Base-by-base conservation (phyloP, 306 rosid genomes). In the apple (Malus domestica) region DNA sequence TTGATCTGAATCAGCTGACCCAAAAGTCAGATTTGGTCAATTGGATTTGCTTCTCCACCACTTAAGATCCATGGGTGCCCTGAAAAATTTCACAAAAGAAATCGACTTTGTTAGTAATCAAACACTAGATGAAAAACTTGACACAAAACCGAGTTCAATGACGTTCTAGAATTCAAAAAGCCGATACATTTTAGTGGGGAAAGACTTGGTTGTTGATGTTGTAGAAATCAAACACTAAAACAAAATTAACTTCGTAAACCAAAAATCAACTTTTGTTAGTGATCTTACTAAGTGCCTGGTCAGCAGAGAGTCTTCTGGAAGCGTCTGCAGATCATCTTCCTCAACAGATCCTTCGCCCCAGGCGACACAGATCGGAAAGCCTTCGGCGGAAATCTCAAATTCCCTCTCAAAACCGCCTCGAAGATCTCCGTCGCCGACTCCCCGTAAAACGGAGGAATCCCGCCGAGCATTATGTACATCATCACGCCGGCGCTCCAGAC, bases 51-150 rank as follows among this genome's bases (percentile, higher is more conserved):
- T 66, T 79, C 89, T 73, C 94, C 93, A 52, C 88, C 96, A 67
- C 80, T 86, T 67, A 86, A 22, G 55, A 93, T 90, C 98, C 98
- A 93, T 4, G 96, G 95, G 58, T 93, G 98, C 68, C 91, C 94
- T 93, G 84, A 32, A 64, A 30, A 79, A 0, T 62, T 71, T 46
- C 62, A 35, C 68, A 76, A 5, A 44, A 35, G 42, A 60, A 13
- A 73, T 49, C 5, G 29, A 44, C 11, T 73, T 38, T 44, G 74
- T 83, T 23, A 85, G 75, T 16, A 69, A 27, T n/a, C 7, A 30
- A 0, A 25, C 57, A 8, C 4, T 29, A 49, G 40, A 38, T 9
- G 42, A 8, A 38, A 38, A 44, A 13, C 33, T 10, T 7, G 19
- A 38, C 2, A 2, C 42, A 6, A 38, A 38, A 38, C 2, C 42